Evolutionary conservation across 2,329 filamentous ascomycete genomes (phyloP).

Genomic region (Lasiodiplodia citricola): DNA sequence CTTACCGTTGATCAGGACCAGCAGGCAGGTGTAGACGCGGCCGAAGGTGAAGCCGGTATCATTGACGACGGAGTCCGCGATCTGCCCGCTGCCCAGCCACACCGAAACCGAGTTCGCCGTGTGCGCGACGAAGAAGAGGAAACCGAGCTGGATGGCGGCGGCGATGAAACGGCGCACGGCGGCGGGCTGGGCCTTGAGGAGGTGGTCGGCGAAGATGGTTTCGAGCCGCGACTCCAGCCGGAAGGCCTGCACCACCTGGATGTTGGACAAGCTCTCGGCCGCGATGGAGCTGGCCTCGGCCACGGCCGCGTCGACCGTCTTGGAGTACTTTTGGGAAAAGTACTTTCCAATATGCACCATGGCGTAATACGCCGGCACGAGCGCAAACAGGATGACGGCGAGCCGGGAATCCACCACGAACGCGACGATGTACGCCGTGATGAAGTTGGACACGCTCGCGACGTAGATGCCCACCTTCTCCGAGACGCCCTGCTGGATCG

Average conservation of each 20-base stretch:
- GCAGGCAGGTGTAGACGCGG: conserved; percentile 52
- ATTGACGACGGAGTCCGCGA: conserved; percentile 51
- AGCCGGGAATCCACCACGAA: conserved; percentile 69
- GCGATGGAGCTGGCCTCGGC: conserved; percentile 64
- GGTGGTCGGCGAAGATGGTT: conserved; percentile 4
- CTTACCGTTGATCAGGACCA: conserved; percentile 53
- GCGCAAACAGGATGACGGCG: conserved; percentile 67
- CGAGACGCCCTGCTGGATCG: conserved; percentile 70
- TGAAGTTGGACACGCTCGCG: conserved; percentile 67
- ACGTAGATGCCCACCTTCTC: conserved; percentile 74
- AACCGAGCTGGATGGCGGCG: conserved; percentile 63
- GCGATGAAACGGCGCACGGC: conserved; percentile 58
- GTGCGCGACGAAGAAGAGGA: conserved; percentile 71
- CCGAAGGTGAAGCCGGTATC: conserved; percentile 58
- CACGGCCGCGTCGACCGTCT: conserved; percentile 57
- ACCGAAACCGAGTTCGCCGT: conserved; percentile 70
- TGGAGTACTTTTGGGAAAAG: conserved; percentile 59
- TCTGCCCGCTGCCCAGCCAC: conserved; percentile 67
- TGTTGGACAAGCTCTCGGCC: conserved; percentile 65
- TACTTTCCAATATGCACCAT: conserved; percentile 62
- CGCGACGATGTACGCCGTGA: conserved; percentile 70
- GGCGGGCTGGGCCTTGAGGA: conserved; percentile 35
- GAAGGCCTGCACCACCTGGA: conserved; percentile 68
- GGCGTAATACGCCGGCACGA: conserved; percentile 67
- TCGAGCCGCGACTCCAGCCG: conserved; percentile 66